Evolutionary conservation across 2,329 filamentous ascomycete species (phyloP).

Genomic region (Emericellopsis atlantica): DNA sequence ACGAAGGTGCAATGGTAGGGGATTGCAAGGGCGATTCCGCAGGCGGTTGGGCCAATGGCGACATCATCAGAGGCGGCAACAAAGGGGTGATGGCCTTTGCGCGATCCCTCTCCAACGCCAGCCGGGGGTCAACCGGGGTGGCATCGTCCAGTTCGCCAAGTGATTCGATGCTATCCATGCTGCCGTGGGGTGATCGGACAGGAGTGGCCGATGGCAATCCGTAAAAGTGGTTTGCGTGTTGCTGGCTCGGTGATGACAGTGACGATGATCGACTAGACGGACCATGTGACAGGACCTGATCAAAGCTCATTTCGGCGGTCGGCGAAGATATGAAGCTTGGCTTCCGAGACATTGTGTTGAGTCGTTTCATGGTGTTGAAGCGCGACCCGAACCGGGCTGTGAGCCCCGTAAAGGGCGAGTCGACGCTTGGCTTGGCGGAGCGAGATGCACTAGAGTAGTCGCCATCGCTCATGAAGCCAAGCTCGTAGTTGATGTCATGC

Average conservation of each 20-base stretch:
- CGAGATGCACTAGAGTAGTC: slow-evolving; percentile 33
- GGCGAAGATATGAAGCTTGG: slow-evolving; percentile 40
- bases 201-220: slow-evolving; percentile 48
- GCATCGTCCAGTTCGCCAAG: slow-evolving; percentile 33
- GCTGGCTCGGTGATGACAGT: slow-evolving; percentile 22
- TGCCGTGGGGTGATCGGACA: slow-evolving; percentile 49
- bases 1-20: slow-evolving; percentile 57
- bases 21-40: slow-evolving; percentile 77
- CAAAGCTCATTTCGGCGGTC: slow-evolving; percentile 72
- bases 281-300: slow-evolving; percentile 58
- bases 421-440: slow-evolving; percentile 24
- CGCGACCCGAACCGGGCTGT: slow-evolving; percentile 54
- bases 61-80: slow-evolving; percentile 67
- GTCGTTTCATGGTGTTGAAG: slow-evolving; percentile 35
- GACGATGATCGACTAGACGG: slow-evolving; percentile 55
- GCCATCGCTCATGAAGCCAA: slow-evolving; percentile 52
- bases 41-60: slow-evolving; percentile 38
- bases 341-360: slow-evolving; percentile 32
- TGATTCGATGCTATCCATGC: slow-evolving; percentile 38
- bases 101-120: slow-evolving; percentile 43
- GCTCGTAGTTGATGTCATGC: slow-evolving; percentile 48
- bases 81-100: slow-evolving; percentile 67
- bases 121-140: slow-evolving; percentile 22
- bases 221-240: slow-evolving; percentile 24
- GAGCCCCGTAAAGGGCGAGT: slow-evolving; percentile 49